A percentile compares a stretch with the other conserved stretches of the same genome.
Evolutionary conservation across 2,329 filamentous ascomycete species (phyloP).

Genomic region (Fusarium bactridioides): DNA sequence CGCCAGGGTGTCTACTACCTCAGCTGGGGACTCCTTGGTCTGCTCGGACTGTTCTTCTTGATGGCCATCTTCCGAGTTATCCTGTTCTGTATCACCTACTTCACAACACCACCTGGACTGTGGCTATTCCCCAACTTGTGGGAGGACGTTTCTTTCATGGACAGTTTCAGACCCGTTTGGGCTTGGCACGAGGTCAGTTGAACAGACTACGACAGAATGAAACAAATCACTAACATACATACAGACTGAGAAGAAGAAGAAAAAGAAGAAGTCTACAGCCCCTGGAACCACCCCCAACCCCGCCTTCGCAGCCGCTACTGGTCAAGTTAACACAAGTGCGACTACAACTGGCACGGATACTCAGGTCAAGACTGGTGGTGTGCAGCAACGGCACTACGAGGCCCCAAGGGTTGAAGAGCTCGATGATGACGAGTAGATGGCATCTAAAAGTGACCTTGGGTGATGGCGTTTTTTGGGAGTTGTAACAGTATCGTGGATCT

Average conservation of each 20-base stretch:
- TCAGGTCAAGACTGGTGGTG: constrained; percentile 55
- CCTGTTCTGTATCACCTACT: constrained; percentile 91
- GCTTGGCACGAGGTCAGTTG: constrained; percentile 91
- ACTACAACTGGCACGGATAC: constrained; percentile 66
- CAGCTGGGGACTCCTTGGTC: constrained; percentile 88
- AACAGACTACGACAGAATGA: background rate
- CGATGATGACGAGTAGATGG: constrained; percentile 56
- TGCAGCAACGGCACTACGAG: constrained; percentile 55
- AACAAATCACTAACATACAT: constrained; percentile 27
- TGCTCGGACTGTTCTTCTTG: constrained; percentile 92
- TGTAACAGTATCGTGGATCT: constrained; percentile 37
- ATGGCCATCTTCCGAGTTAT: constrained; percentile 98
- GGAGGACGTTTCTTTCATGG: constrained; percentile 98
- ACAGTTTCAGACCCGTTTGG: constrained; percentile 95
- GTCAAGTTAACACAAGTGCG: constrained; percentile 60
- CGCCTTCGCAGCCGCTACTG: constrained; percentile 61
- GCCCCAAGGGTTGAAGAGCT: constrained; percentile 64
- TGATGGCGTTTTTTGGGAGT: constrained; percentile 38
- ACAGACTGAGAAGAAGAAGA: constrained; percentile 53
- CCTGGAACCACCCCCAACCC: constrained; percentile 48
- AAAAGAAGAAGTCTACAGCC: constrained; percentile 63
- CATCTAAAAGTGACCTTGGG: constrained; percentile 19
- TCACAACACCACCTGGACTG: constrained; percentile 83
- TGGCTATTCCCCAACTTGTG: constrained; percentile 99
- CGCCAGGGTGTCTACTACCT: constrained; percentile 97